phyloP scores from a whole-genome alignment of 371 early-diverging fungal genomes.

The Circinella minor region DNA sequence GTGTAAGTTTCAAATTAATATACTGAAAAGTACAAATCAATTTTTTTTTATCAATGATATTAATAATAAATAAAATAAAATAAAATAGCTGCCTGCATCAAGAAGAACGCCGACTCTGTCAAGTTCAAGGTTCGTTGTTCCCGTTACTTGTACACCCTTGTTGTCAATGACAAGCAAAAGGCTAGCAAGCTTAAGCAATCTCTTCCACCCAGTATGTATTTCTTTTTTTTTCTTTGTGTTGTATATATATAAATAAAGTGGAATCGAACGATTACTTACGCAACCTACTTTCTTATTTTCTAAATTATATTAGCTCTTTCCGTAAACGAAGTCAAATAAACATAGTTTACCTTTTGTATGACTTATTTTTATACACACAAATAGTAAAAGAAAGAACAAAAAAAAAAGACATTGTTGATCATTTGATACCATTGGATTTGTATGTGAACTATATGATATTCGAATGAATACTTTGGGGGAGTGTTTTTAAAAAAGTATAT shows the following conservation, averaged over 20 bases:
- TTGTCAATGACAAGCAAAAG: conserved; percentile 94
- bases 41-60: too few species aligned
- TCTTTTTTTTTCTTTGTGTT: background rate
- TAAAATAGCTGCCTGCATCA: conserved; percentile 84
- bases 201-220: conserved; percentile 79
- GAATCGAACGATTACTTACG: background rate
- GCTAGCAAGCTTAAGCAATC: conserved; percentile 96
- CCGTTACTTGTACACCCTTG: conserved; percentile 96
- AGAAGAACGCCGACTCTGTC: conserved; percentile 94
- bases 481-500: too few species aligned
- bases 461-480: too few species aligned
- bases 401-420: conserved; percentile 2
- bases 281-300: background rate
- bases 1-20: conserved; percentile 56
- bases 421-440: conserved; percentile 1
- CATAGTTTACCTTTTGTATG: background rate
- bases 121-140: conserved; percentile 99
- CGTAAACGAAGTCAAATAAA: conserved; percentile 19
- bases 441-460: background rate
- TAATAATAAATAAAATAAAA: background rate
- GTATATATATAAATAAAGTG: background rate
- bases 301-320: conserved; percentile 16
- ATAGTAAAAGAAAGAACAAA: background rate
- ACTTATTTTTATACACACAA: background rate
- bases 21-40: background rate